Evolutionary conservation across 768 basidiomycete species (phyloP).

Genomic region (Kwoniella bestiolae): DNA sequence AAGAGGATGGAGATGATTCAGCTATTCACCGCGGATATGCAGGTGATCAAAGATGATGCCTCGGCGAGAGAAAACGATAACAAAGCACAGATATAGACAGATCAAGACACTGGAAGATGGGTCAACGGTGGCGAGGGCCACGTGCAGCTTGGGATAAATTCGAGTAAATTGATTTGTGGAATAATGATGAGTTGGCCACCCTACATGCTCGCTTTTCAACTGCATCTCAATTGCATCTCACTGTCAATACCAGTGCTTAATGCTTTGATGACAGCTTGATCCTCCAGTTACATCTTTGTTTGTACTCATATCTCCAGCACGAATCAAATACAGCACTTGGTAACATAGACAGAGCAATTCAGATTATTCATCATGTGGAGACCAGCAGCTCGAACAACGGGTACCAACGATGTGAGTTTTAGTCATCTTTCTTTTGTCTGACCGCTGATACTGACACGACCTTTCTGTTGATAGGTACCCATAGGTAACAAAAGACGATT

Average conservation of each 20-base stretch:
- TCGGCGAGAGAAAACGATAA: neutral
- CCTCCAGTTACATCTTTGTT: no score
- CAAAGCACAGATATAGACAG: no score
- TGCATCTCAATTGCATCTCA: no score
- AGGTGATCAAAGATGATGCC: neutral
- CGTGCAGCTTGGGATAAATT: constrained; percentile 10
- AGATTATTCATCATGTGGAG: constrained; percentile 53
- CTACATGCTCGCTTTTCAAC: neutral
- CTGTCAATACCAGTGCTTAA: no score
- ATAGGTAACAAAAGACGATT: constrained; percentile 88
- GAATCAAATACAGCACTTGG: neutral
- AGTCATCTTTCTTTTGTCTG: neutral
- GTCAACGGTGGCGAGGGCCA: neutral
- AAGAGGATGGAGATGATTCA: neutral
- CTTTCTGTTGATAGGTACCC: constrained; percentile 63
- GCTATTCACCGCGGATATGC: no score
- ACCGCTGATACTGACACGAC: neutral
- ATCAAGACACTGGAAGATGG: neutral
- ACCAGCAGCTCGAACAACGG: constrained; percentile 78
- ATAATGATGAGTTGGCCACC: neutral
- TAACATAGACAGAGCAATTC: neutral
- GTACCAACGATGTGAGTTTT: constrained; percentile 80
- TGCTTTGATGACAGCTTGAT: no score
- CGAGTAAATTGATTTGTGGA: neutral
- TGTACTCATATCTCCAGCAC: neutral